Conservation (phyloP, 148 eudicot species). For the Mesembryanthemum crystallinum region DNA sequence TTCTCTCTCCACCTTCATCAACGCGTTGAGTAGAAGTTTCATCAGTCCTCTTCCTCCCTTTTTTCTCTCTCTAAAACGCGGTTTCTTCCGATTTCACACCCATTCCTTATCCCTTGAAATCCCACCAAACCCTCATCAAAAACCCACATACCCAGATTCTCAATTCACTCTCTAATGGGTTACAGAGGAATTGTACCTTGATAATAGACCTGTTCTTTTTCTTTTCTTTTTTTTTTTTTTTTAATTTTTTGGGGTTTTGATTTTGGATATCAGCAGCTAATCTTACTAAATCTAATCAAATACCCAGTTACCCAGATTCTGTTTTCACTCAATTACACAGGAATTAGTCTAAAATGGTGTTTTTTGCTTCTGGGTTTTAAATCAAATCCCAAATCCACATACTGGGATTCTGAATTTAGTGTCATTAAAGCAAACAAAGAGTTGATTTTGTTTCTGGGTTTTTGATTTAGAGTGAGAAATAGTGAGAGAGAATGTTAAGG, state of each 20-base stretch:
- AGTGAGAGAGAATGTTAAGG: constrained; percentile 41
- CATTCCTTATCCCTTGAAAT: neutral
- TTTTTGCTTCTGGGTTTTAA: neutral
- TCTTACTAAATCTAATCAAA: neutral
- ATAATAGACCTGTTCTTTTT: neutral
- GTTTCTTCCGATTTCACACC: constrained; percentile 10
- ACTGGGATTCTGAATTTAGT: neutral
- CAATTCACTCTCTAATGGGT: neutral
- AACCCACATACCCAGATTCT: neutral
- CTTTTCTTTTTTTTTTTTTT: too few relatives aligned
- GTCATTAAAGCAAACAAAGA: neutral
- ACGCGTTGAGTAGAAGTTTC: constrained; percentile 22
- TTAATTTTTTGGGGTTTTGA: neutral
- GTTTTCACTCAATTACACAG: neutral
- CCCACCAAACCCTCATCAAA: constrained; percentile 13
- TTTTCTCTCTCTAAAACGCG: constrained; percentile 20
- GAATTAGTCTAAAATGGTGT: neutral
- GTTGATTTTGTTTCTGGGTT: neutral
- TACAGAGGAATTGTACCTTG: neutral
- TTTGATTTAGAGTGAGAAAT: neutral
- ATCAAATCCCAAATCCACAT: neutral
- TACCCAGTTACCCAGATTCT: constrained; percentile 1
- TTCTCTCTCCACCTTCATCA: neutral
- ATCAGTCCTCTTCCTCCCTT: constrained; percentile 4
- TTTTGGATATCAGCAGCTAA: neutral